Evolutionary conservation across 2,329 filamentous ascomycete genomes (phyloP).

Genomic region (Diaporthe longicolla): DNA sequence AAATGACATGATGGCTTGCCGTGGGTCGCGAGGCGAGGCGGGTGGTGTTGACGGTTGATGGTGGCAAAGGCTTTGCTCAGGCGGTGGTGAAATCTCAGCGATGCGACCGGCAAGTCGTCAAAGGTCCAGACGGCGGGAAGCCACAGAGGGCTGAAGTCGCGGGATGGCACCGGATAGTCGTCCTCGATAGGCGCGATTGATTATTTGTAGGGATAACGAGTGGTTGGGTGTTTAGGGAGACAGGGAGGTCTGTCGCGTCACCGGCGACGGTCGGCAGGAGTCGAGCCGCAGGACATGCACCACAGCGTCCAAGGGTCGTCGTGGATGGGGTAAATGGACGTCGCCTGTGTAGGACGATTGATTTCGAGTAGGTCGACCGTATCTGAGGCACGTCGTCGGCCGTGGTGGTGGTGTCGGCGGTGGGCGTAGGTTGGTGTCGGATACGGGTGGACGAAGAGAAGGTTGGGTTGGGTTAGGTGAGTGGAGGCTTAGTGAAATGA

Average conservation of each 20-base stretch:
- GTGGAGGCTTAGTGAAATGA: slow-evolving; percentile 37
- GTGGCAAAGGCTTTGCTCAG: slow-evolving; percentile 10
- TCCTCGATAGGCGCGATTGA: slow-evolving; percentile 29
- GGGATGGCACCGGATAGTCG: not conserved
- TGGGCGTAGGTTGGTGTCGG: slow-evolving; percentile 9
- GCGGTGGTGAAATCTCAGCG: slow-evolving; percentile 22
- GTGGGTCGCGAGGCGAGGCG: slow-evolving; percentile 26
- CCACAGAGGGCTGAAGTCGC: slow-evolving; percentile 34
- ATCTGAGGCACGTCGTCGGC: slow-evolving; percentile 37
- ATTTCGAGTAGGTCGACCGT: slow-evolving; percentile 26
- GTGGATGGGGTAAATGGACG: slow-evolving; percentile 1
- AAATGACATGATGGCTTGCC: slow-evolving; percentile 70
- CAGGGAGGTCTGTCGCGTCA: slow-evolving; percentile 36
- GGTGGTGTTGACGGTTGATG: slow-evolving; percentile 28
- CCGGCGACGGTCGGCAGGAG: slow-evolving; percentile 35
- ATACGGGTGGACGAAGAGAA: slow-evolving; percentile 38
- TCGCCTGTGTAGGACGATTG: slow-evolving; percentile 33
- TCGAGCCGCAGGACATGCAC: slow-evolving; percentile 32
- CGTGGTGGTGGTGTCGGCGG: slow-evolving; percentile 25
- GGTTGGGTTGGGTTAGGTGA: slow-evolving; percentile 38
- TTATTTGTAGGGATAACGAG: not conserved
- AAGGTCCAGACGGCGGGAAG: slow-evolving; percentile 24
- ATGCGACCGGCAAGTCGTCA: slow-evolving; percentile 3
- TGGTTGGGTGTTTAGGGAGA: slow-evolving; percentile 29
- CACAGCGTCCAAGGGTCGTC: slow-evolving; percentile 29